Conservation (phyloP, 1,284 basidiomycete species). For the Exsudoporus floridanus region DNA sequence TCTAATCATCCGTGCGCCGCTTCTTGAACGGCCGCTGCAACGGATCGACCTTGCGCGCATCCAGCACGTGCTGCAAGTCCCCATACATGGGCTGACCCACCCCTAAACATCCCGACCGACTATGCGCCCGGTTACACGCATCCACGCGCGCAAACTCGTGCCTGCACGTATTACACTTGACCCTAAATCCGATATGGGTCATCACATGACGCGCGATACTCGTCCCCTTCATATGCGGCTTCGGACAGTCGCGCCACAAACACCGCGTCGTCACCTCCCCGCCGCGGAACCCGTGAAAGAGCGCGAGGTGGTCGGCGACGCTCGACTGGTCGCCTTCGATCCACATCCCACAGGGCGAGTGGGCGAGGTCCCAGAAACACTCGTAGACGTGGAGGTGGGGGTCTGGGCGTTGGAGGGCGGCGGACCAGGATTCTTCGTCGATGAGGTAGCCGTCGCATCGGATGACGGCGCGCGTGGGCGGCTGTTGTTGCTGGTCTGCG, state of each 20-base stretch:
- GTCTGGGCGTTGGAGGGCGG: constrained; percentile 25
- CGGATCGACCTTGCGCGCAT: constrained; percentile 29
- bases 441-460: constrained; percentile 29
- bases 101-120: constrained; percentile 32
- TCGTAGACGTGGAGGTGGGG: constrained; percentile 33
- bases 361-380: constrained; percentile 29
- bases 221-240: constrained; percentile 34
- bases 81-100: constrained; percentile 36
- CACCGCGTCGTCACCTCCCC: constrained; percentile 33
- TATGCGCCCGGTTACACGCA: constrained; percentile 37
- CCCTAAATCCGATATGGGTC: constrained; percentile 33
- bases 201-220: constrained; percentile 37
- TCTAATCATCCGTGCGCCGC: constrained; percentile 31
- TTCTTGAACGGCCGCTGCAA: constrained; percentile 30
- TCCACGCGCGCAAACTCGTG: constrained; percentile 36
- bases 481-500: constrained; percentile 8
- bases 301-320: constrained; percentile 35
- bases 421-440: constrained; percentile 33
- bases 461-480: constrained; percentile 20
- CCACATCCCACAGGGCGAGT: constrained; percentile 34
- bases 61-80: constrained; percentile 27
- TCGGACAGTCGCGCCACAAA: constrained; percentile 32
- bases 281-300: constrained; percentile 32
- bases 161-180: constrained; percentile 34
- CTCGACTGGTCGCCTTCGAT: constrained; percentile 35